Evolutionary conservation across 306 rosid species (phyloP).

Genomic region (Sophora flavescens): DNA sequence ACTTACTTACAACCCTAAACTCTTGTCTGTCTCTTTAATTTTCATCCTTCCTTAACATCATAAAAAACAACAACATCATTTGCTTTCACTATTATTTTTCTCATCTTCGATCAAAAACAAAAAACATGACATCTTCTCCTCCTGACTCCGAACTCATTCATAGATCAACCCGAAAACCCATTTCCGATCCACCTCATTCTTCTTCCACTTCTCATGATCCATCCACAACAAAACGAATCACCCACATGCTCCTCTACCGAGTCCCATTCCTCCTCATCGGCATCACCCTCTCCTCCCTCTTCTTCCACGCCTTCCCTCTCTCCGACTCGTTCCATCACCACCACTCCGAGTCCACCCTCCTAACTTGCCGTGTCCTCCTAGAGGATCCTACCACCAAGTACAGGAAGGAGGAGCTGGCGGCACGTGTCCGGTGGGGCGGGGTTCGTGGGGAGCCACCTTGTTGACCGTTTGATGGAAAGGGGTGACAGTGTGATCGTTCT

Average conservation of each 20-base stretch:
- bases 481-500: slow-evolving; percentile 88
- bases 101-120: too few species aligned
- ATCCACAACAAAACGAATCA: neutral
- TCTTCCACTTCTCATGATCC: neutral
- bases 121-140: slow-evolving; percentile 39
- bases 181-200: neutral
- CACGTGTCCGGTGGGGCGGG: slow-evolving; percentile 80
- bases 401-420: neutral
- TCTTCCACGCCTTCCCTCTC: slow-evolving; percentile 53
- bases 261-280: slow-evolving; percentile 48
- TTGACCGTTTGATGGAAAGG: slow-evolving; percentile 82
- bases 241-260: slow-evolving; percentile 6
- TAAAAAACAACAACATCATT: neutral
- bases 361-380: slow-evolving; percentile 56
- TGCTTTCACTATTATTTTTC: too few species aligned
- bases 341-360: slow-evolving; percentile 38
- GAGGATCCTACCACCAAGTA: slow-evolving; percentile 41
- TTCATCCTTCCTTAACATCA: neutral
- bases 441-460: slow-evolving; percentile 94
- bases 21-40: neutral
- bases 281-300: slow-evolving; percentile 40
- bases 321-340: too few species aligned
- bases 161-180: slow-evolving; percentile 45
- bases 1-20: neutral
- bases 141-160: slow-evolving; percentile 54